A percentile compares a stretch with the other conserved stretches of the same genome.
Evolutionary conservation across 495 filamentous ascomycete species (phyloP).

Genomic region (Hypoxylon fuscum): DNA sequence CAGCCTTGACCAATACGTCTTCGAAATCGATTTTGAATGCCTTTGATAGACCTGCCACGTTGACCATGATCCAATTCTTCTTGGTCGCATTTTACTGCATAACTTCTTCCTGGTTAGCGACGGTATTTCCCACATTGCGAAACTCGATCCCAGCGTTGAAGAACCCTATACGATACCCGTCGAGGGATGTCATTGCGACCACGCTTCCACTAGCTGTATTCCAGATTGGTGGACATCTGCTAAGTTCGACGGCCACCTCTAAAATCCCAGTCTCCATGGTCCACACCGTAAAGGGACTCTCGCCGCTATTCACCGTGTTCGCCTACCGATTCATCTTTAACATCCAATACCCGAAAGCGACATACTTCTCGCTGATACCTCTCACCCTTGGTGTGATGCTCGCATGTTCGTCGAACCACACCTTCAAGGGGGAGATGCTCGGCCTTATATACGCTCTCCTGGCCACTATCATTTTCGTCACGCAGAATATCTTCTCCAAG

Average conservation of each 20-base stretch:
- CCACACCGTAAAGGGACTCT: slow-evolving; percentile 99
- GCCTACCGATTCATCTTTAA: slow-evolving; percentile 90
- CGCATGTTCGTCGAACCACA: slow-evolving; percentile 83
- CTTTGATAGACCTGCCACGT: slow-evolving; percentile 88
- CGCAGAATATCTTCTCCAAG: slow-evolving; percentile 99
- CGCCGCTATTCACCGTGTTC: slow-evolving; percentile 92
- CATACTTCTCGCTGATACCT: slow-evolving; percentile 91
- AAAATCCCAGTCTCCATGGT: slow-evolving; percentile 96
- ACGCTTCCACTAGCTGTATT: slow-evolving; percentile 92
- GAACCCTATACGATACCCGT: slow-evolving; percentile 82
- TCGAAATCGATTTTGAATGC: slow-evolving; percentile 97
- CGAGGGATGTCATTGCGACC: slow-evolving; percentile 81
- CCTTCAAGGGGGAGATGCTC: slow-evolving; percentile 81
- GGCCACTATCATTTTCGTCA: slow-evolving; percentile 93
- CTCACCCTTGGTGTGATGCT: slow-evolving; percentile 93
- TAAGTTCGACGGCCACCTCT: slow-evolving; percentile 90
- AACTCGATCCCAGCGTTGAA: slow-evolving; percentile 78
- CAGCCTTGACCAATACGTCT: slow-evolving; percentile 94
- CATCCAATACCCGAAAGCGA: slow-evolving; percentile 85
- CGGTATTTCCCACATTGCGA: slow-evolving; percentile 71
- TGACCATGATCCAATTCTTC: slow-evolving; percentile 94
- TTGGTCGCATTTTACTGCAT: slow-evolving; percentile 93
- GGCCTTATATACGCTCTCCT: slow-evolving; percentile 88
- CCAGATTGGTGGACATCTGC: slow-evolving; percentile 91
- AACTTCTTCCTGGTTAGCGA: slow-evolving; percentile 75